Evolutionary conservation across 2,329 filamentous ascomycete genomes (phyloP), one percentile per base, ranked within the genome.

Genomic region (Eurotiales sp.): DNA sequence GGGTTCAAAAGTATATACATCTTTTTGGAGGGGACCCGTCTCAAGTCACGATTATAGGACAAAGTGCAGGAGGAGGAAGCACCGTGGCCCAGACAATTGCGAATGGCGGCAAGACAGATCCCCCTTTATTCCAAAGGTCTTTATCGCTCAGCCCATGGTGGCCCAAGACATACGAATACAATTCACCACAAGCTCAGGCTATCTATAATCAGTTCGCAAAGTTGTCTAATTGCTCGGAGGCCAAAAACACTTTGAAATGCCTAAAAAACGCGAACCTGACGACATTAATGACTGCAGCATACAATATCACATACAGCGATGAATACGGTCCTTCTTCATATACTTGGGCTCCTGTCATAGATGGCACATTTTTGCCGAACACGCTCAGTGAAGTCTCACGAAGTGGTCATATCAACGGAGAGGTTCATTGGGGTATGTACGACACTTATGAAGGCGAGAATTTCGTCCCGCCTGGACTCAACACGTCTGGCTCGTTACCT

Each of bases 381-480:
- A 68, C 69, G 15, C 67, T 85, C 2, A 78, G 74, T 2, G 56
- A 71, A 1, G 75, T 74, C 1, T 67, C 76, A 0, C 55, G 58
- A 0, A 62, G 59, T 3, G 64, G 67, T 0, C 46, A 56, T 3
- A 64, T 81, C 8, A 75, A 79, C 47, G 72, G 73, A 2, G 70
- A 77, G 2, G 61, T 67, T 8, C 72, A 75, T 0, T 78, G 77
- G 55, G 72, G 74, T n/a, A 79, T 77, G 71, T 84, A 84, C 62
- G 85, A 85, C 61, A 73, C 77, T 0, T 78, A 83, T 59, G 82
- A 85, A 64, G 82, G 83, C 19, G 77, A 84, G 61, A 82, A 80
- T 55, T 85, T 86, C 58, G 69, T 83, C 19, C 80, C 80, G 0
- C 61, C 74, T 0, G 77, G 75, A 0, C 67, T 84, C 1, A 68